Evolutionary conservation across 1,284 basidiomycete genomes (phyloP).

Genomic region (Trametes hirsuta): DNA sequence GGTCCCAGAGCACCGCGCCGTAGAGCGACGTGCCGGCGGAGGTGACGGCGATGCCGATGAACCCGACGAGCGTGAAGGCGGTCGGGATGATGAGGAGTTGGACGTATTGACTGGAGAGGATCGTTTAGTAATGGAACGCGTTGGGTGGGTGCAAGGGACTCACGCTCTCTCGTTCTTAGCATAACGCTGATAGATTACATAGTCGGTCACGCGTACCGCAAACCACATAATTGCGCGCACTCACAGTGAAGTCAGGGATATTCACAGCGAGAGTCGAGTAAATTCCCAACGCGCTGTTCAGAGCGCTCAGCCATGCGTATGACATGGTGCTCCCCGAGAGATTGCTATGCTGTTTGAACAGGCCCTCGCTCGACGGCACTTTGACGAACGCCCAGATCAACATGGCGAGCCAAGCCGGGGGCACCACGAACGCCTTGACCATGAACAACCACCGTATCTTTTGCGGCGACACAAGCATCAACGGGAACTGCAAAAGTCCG

Average conservation of each 20-base stretch:
- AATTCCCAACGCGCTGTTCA: constrained; percentile 71
- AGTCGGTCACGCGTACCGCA: not conserved
- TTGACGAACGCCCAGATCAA: constrained; percentile 75
- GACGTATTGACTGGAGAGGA: constrained; percentile 57
- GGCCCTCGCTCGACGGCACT: constrained; percentile 57
- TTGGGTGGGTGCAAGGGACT: constrained; percentile 20
- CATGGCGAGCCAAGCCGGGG: constrained; percentile 69
- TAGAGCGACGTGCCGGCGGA: constrained; percentile 68
- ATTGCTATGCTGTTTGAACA: constrained; percentile 49
- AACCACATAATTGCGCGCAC: constrained; percentile 19
- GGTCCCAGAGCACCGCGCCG: constrained; percentile 55
- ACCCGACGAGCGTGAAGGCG: constrained; percentile 61
- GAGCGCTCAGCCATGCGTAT: constrained; percentile 75
- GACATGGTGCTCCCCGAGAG: constrained; percentile 55
- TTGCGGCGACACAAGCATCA: constrained; percentile 78
- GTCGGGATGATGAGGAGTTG: constrained; percentile 73
- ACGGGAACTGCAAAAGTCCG: constrained; percentile 51
- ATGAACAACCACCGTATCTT: constrained; percentile 76
- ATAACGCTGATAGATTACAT: constrained; percentile 48
- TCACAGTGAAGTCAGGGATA: constrained; percentile 73
- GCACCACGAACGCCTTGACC: constrained; percentile 67
- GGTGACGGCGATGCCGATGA: constrained; percentile 69
- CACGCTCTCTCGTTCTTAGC: constrained; percentile 63
- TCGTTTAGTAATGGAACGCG: not conserved
- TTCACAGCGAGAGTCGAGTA: constrained; percentile 72